phyloP scores from a whole-genome alignment of 2,329 filamentous ascomycete genomes.

The Fusarium nodosum region DNA sequence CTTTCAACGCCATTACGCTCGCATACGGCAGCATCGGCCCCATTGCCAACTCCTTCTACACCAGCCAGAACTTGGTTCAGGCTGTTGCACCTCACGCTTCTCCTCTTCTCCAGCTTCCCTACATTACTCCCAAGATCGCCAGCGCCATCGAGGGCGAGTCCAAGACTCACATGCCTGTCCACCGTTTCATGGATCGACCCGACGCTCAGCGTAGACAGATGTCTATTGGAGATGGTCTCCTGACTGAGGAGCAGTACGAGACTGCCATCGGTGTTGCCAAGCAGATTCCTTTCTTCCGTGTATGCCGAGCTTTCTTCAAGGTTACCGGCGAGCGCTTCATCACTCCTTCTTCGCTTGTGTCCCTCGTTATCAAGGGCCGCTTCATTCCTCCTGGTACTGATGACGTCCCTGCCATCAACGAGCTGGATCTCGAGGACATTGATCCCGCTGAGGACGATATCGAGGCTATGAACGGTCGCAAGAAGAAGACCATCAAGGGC shows the following conservation, averaged over 20 bases:
- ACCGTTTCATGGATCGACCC: slow-evolving; percentile 89
- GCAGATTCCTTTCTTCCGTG: slow-evolving; percentile 85
- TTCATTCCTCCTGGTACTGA: slow-evolving; percentile 89
- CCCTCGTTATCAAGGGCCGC: slow-evolving; percentile 93
- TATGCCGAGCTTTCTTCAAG: slow-evolving; percentile 98
- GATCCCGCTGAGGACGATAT: slow-evolving; percentile 95
- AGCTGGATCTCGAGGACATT: slow-evolving; percentile 86
- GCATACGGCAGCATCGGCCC: slow-evolving; percentile 88
- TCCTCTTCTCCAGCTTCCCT: slow-evolving; percentile 90
- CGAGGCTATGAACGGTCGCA: slow-evolving; percentile 84
- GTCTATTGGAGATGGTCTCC: slow-evolving; percentile 76
- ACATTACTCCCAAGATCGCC: slow-evolving; percentile 79
- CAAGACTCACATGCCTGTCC: slow-evolving; percentile 81
- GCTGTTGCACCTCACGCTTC: slow-evolving; percentile 86
- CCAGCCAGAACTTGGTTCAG: slow-evolving; percentile 90
- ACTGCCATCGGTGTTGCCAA: slow-evolving; percentile 81
- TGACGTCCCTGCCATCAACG: slow-evolving; percentile 79
- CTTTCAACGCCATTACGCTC: slow-evolving; percentile 87
- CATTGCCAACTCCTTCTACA: slow-evolving; percentile 83
- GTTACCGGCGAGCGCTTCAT: slow-evolving; percentile 94
- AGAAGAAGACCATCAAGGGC: slow-evolving; percentile 75
- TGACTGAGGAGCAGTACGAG: slow-evolving; percentile 82
- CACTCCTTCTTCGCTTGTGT: slow-evolving; percentile 91
- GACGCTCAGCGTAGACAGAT: slow-evolving; percentile 79
- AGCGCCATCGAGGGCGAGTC: slow-evolving; percentile 80